Evolutionary conservation across 768 basidiomycete species (phyloP).

Genomic region (Rhodotorula kratochvilovae): DNA sequence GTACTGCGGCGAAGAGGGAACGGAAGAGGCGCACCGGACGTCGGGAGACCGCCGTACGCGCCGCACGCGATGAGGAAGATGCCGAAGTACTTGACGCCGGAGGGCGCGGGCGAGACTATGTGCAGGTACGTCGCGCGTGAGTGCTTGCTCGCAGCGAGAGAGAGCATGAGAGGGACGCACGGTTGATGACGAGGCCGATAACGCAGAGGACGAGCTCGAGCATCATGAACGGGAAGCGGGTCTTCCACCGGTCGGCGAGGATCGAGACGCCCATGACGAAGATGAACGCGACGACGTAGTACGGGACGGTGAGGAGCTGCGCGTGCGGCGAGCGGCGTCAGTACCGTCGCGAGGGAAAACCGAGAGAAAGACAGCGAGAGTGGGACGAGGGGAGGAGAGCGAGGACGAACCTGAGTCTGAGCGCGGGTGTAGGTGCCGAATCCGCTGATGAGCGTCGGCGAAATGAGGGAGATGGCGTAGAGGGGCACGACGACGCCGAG

Average conservation of each 20-base stretch:
- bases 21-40: not conserved
- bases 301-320: constrained; percentile 40
- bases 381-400: too few species aligned
- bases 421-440: constrained; percentile 37
- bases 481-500: constrained; percentile 16
- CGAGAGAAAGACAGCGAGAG: too few species aligned
- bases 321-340: too few species aligned
- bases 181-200: constrained; percentile 40
- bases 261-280: constrained; percentile 30
- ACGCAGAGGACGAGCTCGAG: constrained; percentile 31
- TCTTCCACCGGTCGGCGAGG: constrained; percentile 33
- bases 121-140: not conserved
- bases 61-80: constrained; percentile 41
- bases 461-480: constrained; percentile 11
- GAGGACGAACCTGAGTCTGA: constrained; percentile 25
- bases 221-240: constrained; percentile 40
- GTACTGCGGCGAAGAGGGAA: not conserved
- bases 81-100: constrained; percentile 38
- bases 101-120: constrained; percentile 34
- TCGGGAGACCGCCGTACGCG: constrained; percentile 36
- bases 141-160: too few species aligned
- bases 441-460: not conserved
- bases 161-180: constrained; percentile 5
- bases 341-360: too few species aligned
- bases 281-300: constrained; percentile 37